A percentile compares a stretch with the other conserved stretches of the same genome.
These are phyloP conservation scores for Phaseolus coccineus DNA, from an alignment of 331 rosid species.

Conservation along the genomic window DNA sequence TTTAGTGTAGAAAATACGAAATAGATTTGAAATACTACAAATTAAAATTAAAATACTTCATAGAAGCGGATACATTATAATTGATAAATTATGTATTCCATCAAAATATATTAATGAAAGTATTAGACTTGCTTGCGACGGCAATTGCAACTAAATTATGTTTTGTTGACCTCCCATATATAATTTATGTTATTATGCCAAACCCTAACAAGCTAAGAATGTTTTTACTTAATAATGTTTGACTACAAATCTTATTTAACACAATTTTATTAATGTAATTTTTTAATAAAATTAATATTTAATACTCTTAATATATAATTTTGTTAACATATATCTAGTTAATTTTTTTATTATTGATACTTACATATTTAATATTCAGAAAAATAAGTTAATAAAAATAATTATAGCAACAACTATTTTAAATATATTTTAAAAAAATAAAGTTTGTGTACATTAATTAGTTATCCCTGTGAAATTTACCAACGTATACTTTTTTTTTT, in stretches of 20 bases:
- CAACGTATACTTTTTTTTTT: no score
- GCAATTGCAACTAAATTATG: background rate
- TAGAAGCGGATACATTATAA: background rate
- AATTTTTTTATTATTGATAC: no score
- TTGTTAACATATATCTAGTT: background rate
- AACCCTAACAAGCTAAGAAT: background rate
- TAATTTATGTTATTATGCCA: background rate
- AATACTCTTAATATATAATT: background rate
- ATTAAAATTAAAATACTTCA: background rate
- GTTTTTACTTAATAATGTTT: background rate
- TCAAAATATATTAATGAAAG: background rate
- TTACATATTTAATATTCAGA: no score
- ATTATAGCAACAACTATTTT: no score
- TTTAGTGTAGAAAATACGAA: no score
- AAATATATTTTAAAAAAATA: no score
- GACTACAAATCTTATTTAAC: background rate
- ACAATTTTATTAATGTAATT: background rate
- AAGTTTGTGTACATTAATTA: no score
- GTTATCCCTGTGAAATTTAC: no score
- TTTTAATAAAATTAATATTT: background rate
- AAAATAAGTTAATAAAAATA: no score
- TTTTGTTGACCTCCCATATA: background rate
- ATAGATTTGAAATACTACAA: background rate
- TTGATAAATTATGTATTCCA: background rate
- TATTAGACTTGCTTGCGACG: background rate